A percentile compares a stretch with the other conserved stretches of the same genome.
phyloP scores from a whole-genome alignment of 106 monocot species.

The Ottelia alismoides region DNA sequence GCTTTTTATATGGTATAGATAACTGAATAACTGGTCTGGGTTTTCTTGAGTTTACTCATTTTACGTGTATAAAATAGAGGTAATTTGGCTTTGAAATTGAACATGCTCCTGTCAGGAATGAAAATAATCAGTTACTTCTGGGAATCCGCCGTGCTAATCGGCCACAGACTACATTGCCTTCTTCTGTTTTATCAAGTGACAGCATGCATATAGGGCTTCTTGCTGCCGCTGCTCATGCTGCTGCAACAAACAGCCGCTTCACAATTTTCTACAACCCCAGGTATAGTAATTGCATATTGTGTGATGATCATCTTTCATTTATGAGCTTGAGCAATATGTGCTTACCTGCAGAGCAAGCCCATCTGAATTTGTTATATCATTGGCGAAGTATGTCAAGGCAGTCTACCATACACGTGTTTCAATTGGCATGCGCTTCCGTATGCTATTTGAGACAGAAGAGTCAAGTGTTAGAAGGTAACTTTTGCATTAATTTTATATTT shows the following conservation, averaged over 20 bases:
- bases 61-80: not conserved
- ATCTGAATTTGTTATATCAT: conserved; percentile 26
- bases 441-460: conserved; percentile 36
- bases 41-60: not conserved
- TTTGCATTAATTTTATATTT: not conserved
- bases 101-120: conserved; percentile 14
- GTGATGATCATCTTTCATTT: not conserved
- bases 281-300: conserved; percentile 1
- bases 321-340: not conserved
- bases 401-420: conserved; percentile 28
- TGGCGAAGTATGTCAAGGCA: conserved; percentile 26
- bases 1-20: conserved; percentile 36
- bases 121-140: conserved; percentile 28
- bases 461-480: conserved; percentile 25
- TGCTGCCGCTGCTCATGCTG: conserved; percentile 31
- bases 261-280: conserved; percentile 30
- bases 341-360: conserved; percentile 20
- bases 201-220: conserved; percentile 37
- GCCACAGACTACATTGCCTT: conserved; percentile 29
- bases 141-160: conserved; percentile 33
- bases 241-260: conserved; percentile 33
- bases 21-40: not conserved
- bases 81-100: not conserved
- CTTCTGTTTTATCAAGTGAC: conserved; percentile 31
- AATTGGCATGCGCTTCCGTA: conserved; percentile 30